Percentiles rank a stretch among this genome's conserved stretches.
Evolutionary conservation across 768 basidiomycete genomes (phyloP).

Genomic region (Neoboletus subvelutipes): DNA sequence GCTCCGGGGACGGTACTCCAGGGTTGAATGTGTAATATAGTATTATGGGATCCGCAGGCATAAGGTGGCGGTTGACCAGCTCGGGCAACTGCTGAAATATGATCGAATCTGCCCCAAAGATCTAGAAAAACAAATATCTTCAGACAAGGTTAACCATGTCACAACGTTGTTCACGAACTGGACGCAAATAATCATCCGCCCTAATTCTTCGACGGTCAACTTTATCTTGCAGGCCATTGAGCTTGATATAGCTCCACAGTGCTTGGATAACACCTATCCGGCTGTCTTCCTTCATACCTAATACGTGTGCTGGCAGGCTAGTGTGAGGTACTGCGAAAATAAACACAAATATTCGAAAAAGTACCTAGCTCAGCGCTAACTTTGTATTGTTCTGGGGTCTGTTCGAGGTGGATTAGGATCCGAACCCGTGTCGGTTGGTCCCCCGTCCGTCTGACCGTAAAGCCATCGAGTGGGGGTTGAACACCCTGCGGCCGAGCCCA

Average conservation of each 20-base stretch:
- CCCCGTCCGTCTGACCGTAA: conserved; percentile 79
- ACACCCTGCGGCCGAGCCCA: conserved; percentile 60
- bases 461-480: conserved; percentile 75
- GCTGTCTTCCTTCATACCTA: conserved; percentile 84
- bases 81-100: conserved; percentile 83
- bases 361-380: conserved; percentile 73
- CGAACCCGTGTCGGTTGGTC: conserved; percentile 76
- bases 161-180: conserved; percentile 41
- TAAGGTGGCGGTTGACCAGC: conserved; percentile 75
- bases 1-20: conserved; percentile 57
- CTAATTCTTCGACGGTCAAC: conserved; percentile 69
- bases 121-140: conserved; percentile 38
- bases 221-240: conserved; percentile 80
- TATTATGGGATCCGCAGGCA: conserved; percentile 75
- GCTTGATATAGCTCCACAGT: conserved; percentile 91
- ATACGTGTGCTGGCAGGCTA: conserved; percentile 46
- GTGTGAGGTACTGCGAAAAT: conserved; percentile 3
- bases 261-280: conserved; percentile 77
- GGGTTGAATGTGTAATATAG: conserved; percentile 78
- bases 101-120: conserved; percentile 70
- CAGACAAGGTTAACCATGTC: background rate
- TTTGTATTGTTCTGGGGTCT: conserved; percentile 84
- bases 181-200: conserved; percentile 64
- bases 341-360: background rate
- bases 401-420: conserved; percentile 83